phyloP scores from a whole-genome alignment of 768 basidiomycete genomes.

The Termitomyces titanicus region DNA sequence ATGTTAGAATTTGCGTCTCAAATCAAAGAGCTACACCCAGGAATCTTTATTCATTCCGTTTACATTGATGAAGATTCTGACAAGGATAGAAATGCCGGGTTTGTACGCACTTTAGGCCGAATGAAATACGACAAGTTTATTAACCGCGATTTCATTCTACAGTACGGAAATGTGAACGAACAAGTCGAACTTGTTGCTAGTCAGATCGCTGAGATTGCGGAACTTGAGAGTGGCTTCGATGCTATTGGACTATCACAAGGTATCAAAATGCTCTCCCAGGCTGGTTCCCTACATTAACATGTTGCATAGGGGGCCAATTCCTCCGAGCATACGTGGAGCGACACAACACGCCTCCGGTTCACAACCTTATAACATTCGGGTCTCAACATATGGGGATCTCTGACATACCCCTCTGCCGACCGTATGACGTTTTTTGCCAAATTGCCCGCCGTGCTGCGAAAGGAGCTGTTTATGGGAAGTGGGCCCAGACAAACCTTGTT shows the following conservation, averaged over 20 bases:
- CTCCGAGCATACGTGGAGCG: constrained; percentile 80
- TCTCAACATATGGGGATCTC: constrained; percentile 86
- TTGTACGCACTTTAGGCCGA: constrained; percentile 45
- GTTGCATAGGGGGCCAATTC: constrained; percentile 68
- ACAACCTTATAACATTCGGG: constrained; percentile 85
- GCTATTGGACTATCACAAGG: constrained; percentile 90
- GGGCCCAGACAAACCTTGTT: constrained; percentile 74
- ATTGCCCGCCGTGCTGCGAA: constrained; percentile 58
- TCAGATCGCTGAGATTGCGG: constrained; percentile 60
- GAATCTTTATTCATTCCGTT: constrained; percentile 75
- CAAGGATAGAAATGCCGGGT: constrained; percentile 65
- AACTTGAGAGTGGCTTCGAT: constrained; percentile 72
- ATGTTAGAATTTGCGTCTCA: constrained; percentile 61
- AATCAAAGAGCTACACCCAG: constrained; percentile 63
- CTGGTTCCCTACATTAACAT: neutral
- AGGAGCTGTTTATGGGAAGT: constrained; percentile 64
- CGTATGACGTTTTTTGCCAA: constrained; percentile 68
- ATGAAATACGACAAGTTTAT: neutral
- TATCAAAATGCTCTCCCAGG: constrained; percentile 12
- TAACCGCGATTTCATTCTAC: neutral
- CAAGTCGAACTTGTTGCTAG: constrained; percentile 64
- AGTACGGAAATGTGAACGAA: constrained; percentile 79
- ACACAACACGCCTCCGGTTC: constrained; percentile 67
- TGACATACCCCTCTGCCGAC: constrained; percentile 63
- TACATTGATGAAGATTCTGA: constrained; percentile 61